Percentiles rank a stretch among this genome's conserved stretches.
phyloP scores from a whole-genome alignment of 768 basidiomycete genomes.

The Zangia roseola region DNA sequence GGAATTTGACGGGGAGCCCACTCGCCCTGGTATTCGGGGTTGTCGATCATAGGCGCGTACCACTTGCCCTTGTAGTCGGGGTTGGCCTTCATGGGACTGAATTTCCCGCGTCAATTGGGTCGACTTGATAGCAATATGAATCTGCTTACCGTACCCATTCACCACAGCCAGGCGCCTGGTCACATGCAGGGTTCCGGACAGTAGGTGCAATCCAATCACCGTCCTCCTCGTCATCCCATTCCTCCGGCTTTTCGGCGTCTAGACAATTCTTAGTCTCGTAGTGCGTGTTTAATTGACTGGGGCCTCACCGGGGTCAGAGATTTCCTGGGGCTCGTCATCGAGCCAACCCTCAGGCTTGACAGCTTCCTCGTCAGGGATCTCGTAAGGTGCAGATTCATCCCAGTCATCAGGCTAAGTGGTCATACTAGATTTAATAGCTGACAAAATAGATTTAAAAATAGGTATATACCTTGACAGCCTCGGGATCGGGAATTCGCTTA shows the following conservation, averaged over 20 bases:
- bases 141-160: constrained; percentile 75
- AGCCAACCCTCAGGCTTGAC: constrained; percentile 95
- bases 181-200: constrained; percentile 87
- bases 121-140: background rate
- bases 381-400: constrained; percentile 96
- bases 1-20: constrained; percentile 91
- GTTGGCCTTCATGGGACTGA: constrained; percentile 83
- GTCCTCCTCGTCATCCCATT: constrained; percentile 99
- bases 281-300: background rate
- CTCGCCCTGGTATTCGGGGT: constrained; percentile 95
- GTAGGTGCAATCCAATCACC: constrained; percentile 97
- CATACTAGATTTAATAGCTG: background rate
- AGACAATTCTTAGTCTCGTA: background rate
- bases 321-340: constrained; percentile 73
- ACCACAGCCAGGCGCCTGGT: constrained; percentile 90
- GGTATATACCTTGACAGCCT: constrained; percentile 67
- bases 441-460: background rate
- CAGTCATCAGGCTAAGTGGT: constrained; percentile 80
- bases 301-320: constrained; percentile 81
- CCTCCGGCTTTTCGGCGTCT: constrained; percentile 94
- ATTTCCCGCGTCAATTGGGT: background rate
- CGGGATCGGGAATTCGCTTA: constrained; percentile 80
- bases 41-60: constrained; percentile 92
- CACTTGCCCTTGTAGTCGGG: constrained; percentile 98
- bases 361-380: constrained; percentile 85